phyloP scores from a whole-genome alignment of 2,329 filamentous ascomycete genomes.

The Calonectria montana region DNA sequence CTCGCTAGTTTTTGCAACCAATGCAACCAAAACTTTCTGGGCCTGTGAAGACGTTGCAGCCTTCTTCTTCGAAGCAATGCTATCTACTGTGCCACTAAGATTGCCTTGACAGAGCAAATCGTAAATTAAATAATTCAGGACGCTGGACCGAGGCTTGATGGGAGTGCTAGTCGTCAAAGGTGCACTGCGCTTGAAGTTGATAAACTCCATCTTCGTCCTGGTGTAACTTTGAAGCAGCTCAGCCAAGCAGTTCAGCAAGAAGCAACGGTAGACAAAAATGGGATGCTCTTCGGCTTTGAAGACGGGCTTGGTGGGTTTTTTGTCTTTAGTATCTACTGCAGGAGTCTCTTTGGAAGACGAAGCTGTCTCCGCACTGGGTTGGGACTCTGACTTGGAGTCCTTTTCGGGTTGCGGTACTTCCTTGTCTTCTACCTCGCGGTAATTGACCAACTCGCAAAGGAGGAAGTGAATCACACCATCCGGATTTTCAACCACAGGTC shows the following conservation, averaged over 20 bases:
- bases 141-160: slow-evolving; percentile 91
- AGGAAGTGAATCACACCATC: slow-evolving; percentile 97
- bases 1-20: slow-evolving; percentile 90
- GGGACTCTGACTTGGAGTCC: slow-evolving; percentile 52
- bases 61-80: slow-evolving; percentile 84
- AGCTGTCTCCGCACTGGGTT: slow-evolving; percentile 42
- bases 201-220: slow-evolving; percentile 96
- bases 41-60: slow-evolving; percentile 86
- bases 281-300: slow-evolving; percentile 96
- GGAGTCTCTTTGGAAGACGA: slow-evolving; percentile 46
- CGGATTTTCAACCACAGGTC: slow-evolving; percentile 88
- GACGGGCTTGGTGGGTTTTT: slow-evolving; percentile 75
- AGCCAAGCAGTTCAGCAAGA: slow-evolving; percentile 89
- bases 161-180: slow-evolving; percentile 87
- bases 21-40: slow-evolving; percentile 84
- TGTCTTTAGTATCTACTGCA: slow-evolving; percentile 60
- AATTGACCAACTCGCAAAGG: slow-evolving; percentile 90
- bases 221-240: slow-evolving; percentile 94
- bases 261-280: slow-evolving; percentile 96
- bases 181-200: slow-evolving; percentile 96
- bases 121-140: slow-evolving; percentile 93
- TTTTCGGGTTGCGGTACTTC: slow-evolving; percentile 63
- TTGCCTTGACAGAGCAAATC: slow-evolving; percentile 75
- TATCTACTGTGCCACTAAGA: slow-evolving; percentile 76
- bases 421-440: slow-evolving; percentile 92